Base-by-base conservation (phyloP, 208 protist species). In the Lotmaria passim region DNA sequence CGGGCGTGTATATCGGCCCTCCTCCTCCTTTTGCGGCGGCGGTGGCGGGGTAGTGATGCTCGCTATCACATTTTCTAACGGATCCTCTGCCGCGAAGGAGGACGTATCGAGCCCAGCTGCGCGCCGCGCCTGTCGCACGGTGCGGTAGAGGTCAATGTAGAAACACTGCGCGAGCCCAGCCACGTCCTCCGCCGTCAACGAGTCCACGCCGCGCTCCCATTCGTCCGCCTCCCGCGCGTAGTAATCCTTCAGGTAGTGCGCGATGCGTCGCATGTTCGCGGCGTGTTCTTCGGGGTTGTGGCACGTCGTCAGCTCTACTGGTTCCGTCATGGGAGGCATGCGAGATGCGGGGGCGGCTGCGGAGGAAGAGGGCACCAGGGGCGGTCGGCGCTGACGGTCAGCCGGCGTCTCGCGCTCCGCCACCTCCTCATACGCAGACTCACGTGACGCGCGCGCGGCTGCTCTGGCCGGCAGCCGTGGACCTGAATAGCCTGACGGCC, bases 131-230 rank as follows among this genome's bases (percentile, higher is more conserved):
- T 78, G 61, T 17, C 85, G 85, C 51, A 94, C 81, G 23, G 71
- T 52, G 47, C 82, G 81, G 68, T 94, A 86, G 12, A 85, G 51
- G 58, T 94, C 89, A 21, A 90, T 70, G 76, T 92, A 89, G 59
- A 94, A 87, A 63, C 89, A 94, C 73, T 90, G 83, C 63, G 68
- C 78, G 14, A 94, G 80, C 28, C 71, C 79, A 4, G 82, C 73
- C 30, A 92, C 78, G 52, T 94, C 89, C 34, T 87, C 84, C 7
- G 86, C 83, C 4, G 73, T 68, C 78, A 94, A 78, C 50, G 89
- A 90, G 58, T 94, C 86, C 38, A 94, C 51, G 2, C 86, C 85
- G 10, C 64, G 60, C 39, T 66, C 50, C 23, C 30, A 55, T 58
- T 94, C 89, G 3, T 74, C 65, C 21, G 76, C 38, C 41, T 91